Conservation (phyloP, 2,329 filamentous ascomycete species). For the Fusarium floridanum region DNA sequence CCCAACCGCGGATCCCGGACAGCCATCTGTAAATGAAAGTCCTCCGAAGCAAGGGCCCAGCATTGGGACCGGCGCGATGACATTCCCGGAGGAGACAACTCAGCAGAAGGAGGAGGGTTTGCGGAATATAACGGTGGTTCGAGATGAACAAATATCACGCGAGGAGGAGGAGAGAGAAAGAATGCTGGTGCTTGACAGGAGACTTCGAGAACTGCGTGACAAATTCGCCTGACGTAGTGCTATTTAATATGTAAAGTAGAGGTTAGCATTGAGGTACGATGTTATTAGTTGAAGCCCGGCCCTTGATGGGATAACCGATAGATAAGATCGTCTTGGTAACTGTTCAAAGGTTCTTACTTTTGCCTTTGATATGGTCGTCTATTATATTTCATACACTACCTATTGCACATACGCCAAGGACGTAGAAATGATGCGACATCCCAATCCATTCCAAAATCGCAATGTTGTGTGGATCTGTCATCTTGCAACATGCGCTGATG, state of each 20-base stretch:
- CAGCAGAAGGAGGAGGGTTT: background rate
- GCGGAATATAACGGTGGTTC: background rate
- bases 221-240: constrained; percentile 26
- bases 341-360: too few relatives aligned
- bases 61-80: background rate
- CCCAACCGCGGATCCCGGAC: background rate
- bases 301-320: too few relatives aligned
- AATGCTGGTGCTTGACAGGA: background rate
- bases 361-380: too few relatives aligned
- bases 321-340: too few relatives aligned
- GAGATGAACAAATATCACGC: background rate
- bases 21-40: background rate
- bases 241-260: background rate
- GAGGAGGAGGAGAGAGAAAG: background rate
- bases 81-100: background rate
- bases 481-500: too few relatives aligned
- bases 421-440: too few relatives aligned
- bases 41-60: background rate
- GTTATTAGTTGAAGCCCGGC: too few relatives aligned
- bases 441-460: too few relatives aligned
- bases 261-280: too few relatives aligned
- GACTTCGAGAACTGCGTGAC: background rate
- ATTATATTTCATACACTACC: too few relatives aligned
- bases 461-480: too few relatives aligned
- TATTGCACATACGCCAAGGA: too few relatives aligned